A percentile compares a stretch with the other conserved stretches of the same genome.
Evolutionary conservation across 2,329 filamentous ascomycete species (phyloP).

Genomic region (Thelonectria rubi): DNA sequence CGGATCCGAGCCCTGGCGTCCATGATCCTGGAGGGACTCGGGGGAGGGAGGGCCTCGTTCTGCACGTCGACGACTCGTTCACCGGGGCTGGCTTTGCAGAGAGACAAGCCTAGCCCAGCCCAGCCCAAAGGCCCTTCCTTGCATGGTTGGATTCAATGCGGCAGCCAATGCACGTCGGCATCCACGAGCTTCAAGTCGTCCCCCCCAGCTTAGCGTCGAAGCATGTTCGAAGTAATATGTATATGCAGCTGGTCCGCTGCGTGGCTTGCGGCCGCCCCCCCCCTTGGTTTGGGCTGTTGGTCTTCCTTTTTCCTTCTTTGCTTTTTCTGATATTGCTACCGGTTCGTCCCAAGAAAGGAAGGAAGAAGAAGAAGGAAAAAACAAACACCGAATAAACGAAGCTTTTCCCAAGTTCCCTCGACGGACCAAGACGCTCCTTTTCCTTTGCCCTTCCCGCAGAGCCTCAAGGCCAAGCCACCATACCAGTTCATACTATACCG

Average conservation of each 20-base stretch:
- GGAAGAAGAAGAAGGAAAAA: too few relatives aligned
- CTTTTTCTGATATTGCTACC: background rate
- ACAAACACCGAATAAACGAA: too few relatives aligned
- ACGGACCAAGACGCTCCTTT: constrained; percentile 3
- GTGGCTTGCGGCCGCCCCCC: constrained; percentile 12
- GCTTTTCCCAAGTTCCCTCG: background rate
- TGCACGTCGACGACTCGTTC: too few relatives aligned
- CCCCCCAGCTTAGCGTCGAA: constrained; percentile 23
- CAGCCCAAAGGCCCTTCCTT: too few relatives aligned
- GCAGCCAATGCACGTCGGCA: constrained; percentile 1
- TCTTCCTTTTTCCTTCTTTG: constrained; percentile 1
- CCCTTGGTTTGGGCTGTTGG: background rate
- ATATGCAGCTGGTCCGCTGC: constrained; percentile 17
- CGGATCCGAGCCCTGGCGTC: constrained; percentile 35
- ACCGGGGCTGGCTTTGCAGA: too few relatives aligned
- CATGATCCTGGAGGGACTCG: constrained; percentile 15
- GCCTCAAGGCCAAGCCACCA: background rate
- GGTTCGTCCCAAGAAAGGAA: too few relatives aligned
- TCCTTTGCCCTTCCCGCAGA: background rate
- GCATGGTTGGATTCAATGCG: background rate
- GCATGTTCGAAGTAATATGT: constrained; percentile 23
- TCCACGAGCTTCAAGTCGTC: constrained; percentile 18
- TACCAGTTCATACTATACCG: too few relatives aligned
- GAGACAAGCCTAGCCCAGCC: too few relatives aligned
- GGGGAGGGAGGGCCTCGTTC: too few relatives aligned